A percentile compares a stretch with the other conserved stretches of the same genome.
Evolutionary conservation across 1,284 basidiomycete species (phyloP).

Genomic region (Puccinia coronata): DNA sequence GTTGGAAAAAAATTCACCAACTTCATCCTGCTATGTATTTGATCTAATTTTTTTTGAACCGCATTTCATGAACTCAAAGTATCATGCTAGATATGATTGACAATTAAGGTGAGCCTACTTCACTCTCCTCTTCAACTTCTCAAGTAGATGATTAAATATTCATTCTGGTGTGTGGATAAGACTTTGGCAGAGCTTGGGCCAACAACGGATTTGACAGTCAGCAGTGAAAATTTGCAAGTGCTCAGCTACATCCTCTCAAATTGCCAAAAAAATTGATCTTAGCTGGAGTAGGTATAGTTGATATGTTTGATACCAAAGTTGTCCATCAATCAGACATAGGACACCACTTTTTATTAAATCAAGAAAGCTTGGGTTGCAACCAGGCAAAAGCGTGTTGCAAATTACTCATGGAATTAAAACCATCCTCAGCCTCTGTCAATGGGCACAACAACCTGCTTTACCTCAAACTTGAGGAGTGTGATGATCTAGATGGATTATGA

Average conservation of each 20-base stretch:
- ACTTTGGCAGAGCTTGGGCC: conserved; percentile 91
- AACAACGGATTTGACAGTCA: conserved; percentile 82
- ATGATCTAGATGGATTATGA: conserved; percentile 54
- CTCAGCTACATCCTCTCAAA: conserved; percentile 77
- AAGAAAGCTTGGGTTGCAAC: conserved; percentile 72
- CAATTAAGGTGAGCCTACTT: conserved; percentile 39
- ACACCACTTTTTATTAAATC: conserved; percentile 92
- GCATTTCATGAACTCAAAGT: too few species aligned
- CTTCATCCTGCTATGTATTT: neutral
- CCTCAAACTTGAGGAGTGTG: neutral
- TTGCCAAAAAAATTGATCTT: conserved; percentile 94
- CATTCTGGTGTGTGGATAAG: conserved; percentile 61
- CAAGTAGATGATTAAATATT: neutral
- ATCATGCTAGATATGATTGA: conserved; percentile 25
- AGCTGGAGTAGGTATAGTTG: conserved; percentile 88
- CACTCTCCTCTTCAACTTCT: neutral
- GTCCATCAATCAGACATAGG: conserved; percentile 78
- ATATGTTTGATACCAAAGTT: conserved; percentile 71
- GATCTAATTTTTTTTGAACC: neutral
- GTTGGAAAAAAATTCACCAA: neutral
- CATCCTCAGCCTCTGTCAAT: conserved; percentile 60
- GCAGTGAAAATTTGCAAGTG: conserved; percentile 78
- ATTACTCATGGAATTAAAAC: conserved; percentile 82
- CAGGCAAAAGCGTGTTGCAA: conserved; percentile 78
- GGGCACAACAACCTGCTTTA: conserved; percentile 62